A percentile compares a stretch with the other conserved stretches of the same genome.
Evolutionary conservation across 164 flowering plant genomes (phyloP).

Genomic region (Hamamelis virginiana): DNA sequence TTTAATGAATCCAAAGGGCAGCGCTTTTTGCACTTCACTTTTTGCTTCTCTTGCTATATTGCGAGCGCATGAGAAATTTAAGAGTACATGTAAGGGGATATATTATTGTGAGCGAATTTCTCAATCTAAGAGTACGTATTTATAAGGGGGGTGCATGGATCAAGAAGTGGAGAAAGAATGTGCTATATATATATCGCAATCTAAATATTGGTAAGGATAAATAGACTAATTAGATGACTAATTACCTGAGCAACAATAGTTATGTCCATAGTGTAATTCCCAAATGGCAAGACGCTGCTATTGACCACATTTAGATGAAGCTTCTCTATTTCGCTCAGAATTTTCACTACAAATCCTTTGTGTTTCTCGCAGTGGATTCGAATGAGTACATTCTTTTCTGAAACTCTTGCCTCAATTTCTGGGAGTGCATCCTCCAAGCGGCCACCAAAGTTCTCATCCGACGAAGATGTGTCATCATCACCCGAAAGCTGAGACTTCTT

Average conservation of each 20-base stretch:
- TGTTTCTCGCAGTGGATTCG: constrained; percentile 39
- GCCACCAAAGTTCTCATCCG: constrained; percentile 32
- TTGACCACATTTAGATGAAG: constrained; percentile 29
- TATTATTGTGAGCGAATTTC: no score
- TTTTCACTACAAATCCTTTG: constrained; percentile 24
- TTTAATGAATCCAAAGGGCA: no score
- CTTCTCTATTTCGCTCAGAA: constrained; percentile 35
- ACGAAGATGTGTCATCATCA: constrained; percentile 48
- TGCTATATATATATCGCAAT: no score
- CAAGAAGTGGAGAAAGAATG: not conserved
- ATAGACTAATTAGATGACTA: no score
- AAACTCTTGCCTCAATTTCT: constrained; percentile 38
- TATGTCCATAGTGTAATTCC: constrained; percentile 32
- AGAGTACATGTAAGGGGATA: no score
- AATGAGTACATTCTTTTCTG: constrained; percentile 32
- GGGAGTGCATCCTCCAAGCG: constrained; percentile 19
- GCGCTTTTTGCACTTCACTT: no score
- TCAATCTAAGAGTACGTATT: no score
- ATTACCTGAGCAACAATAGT: constrained; percentile 46
- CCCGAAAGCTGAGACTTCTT: constrained; percentile 44
- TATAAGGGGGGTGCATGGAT: not conserved
- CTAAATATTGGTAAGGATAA: no score
- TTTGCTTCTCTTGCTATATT: no score
- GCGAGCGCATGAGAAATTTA: no score
- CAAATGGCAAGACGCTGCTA: constrained; percentile 39